Evolutionary conservation across 2,329 filamentous ascomycete species (phyloP), one percentile per base, ranked within the genome.

Genomic region (Colletotrichum musicola): DNA sequence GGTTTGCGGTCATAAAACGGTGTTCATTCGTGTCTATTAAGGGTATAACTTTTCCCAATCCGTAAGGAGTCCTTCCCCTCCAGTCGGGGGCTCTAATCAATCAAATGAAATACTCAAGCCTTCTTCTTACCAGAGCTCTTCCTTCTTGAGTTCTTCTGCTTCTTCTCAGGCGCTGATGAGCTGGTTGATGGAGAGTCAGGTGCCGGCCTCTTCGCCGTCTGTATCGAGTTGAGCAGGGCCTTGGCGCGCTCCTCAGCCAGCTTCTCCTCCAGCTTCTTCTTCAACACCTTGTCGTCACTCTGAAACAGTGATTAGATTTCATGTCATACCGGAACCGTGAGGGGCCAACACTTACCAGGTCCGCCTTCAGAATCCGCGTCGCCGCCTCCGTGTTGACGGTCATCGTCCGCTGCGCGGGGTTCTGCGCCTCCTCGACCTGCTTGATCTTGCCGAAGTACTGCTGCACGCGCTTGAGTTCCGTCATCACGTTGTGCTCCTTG

Each of bases 381-480:
- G 93, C 93, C 6, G 94, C 95, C 72, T 89, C 88, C 74, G 92
- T 95, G 76, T 98, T 88, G 71, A 93, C 81, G 1, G 82, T 86
- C 69, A 81, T 76, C 49, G 79, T 83, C 38, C 86, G 85, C 75
- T 88, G 84, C 61, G 82, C 79, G 4, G 86, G 85, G 1, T 88
- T 87, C 9, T 84, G 59, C 20, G 61, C 51, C 6, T 84, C 86
- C 79, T 98, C 94, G 3, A 89, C 87, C 14, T 85, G 84, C 76
- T 96, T 93, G 78, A 98, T 95, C 83, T 98, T 99, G 68, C 88
- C 89, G 81, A 97, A 97, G 80, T 98, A 98, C 77, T 94, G 92
- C 79, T 91, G 94, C 62, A 98, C 91, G 64, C 96, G 90, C 67
- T 89, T 91, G 71, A 99, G 87, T 82, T 99, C 96, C 68, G 87